Conservation (phyloP, 1,284 basidiomycete species). For the Ganoderma meredithae region DNA sequence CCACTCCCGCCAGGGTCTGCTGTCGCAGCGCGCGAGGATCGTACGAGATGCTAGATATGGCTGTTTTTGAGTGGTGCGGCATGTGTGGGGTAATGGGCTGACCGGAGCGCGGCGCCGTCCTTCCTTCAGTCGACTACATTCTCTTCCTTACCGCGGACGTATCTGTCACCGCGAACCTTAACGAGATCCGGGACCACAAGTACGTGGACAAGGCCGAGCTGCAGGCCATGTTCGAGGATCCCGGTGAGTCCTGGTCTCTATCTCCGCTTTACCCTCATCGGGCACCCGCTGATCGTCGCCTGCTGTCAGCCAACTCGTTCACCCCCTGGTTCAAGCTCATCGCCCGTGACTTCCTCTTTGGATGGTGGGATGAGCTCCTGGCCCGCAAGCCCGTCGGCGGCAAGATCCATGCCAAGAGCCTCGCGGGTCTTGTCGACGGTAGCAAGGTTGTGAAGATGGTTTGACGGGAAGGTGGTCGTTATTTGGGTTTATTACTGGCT, state of each 20-base stretch:
- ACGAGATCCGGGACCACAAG: constrained; percentile 92
- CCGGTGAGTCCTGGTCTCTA: constrained; percentile 54
- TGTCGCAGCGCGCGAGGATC: neutral
- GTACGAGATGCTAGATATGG: constrained; percentile 5
- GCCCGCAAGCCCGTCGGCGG: constrained; percentile 66
- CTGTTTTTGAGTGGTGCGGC: neutral
- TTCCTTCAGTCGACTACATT: constrained; percentile 92
- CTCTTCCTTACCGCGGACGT: constrained; percentile 94
- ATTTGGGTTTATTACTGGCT: neutral
- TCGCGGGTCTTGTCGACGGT: constrained; percentile 75
- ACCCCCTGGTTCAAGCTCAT: constrained; percentile 99
- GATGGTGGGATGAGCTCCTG: constrained; percentile 96
- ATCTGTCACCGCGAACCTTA: constrained; percentile 83
- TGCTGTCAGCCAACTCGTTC: constrained; percentile 77
- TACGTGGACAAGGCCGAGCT: constrained; percentile 94
- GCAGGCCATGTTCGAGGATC: constrained; percentile 88
- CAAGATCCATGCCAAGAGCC: constrained; percentile 70
- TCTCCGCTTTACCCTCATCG: constrained; percentile 17
- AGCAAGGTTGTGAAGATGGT: constrained; percentile 82
- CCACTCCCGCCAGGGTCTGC: neutral
- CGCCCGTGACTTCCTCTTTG: constrained; percentile 95
- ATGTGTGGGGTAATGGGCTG: neutral
- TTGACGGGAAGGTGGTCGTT: constrained; percentile 41
- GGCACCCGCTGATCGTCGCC: neutral
- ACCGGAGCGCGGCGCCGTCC: constrained; percentile 14